phyloP scores from a whole-genome alignment of 2,329 filamentous ascomycete genomes.

The Pseudogymnoascus sp. region DNA sequence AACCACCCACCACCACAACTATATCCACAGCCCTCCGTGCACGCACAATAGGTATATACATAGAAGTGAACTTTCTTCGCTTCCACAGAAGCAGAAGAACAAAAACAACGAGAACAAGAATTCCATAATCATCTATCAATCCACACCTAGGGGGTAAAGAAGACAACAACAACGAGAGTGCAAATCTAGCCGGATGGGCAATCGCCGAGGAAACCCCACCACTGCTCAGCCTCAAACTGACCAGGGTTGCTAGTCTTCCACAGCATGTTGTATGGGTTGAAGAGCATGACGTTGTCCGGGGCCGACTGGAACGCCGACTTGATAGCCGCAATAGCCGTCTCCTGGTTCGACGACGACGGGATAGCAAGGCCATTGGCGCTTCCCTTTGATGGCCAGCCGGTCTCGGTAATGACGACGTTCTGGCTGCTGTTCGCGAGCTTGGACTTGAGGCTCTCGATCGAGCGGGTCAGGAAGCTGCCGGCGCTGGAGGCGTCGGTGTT shows the following conservation, averaged over 20 bases:
- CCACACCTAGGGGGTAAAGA: neutral
- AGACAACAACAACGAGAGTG: neutral
- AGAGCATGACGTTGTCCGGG: conserved; percentile 53
- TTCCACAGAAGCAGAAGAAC: neutral
- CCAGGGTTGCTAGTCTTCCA: conserved; percentile 62
- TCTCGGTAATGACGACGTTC: conserved; percentile 67
- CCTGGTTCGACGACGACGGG: conserved; percentile 59
- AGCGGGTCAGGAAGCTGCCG: conserved; percentile 56
- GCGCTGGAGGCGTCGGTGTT: conserved; percentile 50
- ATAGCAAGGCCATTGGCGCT: conserved; percentile 57
- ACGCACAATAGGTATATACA: conserved; percentile 6
- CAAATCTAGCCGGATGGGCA: conserved; percentile 20
- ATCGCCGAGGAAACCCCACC: conserved; percentile 56
- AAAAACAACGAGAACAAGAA: neutral
- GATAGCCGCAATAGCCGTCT: conserved; percentile 56
- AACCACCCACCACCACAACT: neutral
- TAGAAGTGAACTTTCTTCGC: neutral
- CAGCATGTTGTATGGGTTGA: conserved; percentile 68
- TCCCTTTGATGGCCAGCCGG: conserved; percentile 73
- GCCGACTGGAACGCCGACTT: conserved; percentile 46
- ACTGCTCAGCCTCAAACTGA: conserved; percentile 66
- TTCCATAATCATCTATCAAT: neutral
- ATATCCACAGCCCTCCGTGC: neutral
- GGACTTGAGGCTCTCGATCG: conserved; percentile 38
- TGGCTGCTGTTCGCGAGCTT: conserved; percentile 40